Conservation (phyloP, 2,329 filamentous ascomycete species). For the Microcera coccophila region DNA sequence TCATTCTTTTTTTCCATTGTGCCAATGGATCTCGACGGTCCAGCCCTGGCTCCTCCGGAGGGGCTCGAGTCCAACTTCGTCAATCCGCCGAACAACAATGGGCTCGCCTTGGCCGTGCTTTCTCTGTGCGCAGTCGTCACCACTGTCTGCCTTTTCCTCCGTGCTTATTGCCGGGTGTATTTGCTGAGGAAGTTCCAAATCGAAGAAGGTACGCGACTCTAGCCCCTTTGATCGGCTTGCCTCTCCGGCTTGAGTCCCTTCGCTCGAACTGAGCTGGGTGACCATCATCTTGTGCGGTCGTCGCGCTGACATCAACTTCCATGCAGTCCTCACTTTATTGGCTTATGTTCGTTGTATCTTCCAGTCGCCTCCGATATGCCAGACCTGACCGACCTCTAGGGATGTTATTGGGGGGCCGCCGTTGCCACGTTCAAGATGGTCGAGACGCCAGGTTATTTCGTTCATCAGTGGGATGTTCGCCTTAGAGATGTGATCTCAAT, state of each 20-base stretch:
- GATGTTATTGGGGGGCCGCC: conserved; percentile 17
- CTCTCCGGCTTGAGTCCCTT: too few relatives aligned
- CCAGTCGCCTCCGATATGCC: neutral
- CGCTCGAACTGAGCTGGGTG: too few relatives aligned
- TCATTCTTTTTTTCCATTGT: too few relatives aligned
- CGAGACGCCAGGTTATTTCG: conserved; percentile 32
- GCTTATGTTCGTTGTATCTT: neutral
- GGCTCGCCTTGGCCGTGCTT: neutral
- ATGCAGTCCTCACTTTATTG: neutral
- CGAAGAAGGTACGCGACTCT: neutral
- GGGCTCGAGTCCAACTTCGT: neutral
- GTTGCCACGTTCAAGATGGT: conserved; percentile 24
- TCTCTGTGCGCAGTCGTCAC: neutral
- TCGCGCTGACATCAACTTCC: neutral
- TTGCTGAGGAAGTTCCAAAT: neutral
- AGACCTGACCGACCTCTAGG: conserved; percentile 1
- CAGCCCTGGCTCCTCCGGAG: neutral
- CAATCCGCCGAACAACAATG: neutral
- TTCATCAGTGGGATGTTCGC: conserved; percentile 33
- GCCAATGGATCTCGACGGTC: neutral
- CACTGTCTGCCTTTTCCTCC: neutral
- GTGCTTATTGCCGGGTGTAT: neutral
- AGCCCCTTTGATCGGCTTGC: too few relatives aligned
- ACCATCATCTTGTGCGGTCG: neutral
- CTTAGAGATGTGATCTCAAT: conserved; percentile 25